phyloP scores from a whole-genome alignment of 805 yeast species.

The Teunomyces funiuensis region DNA sequence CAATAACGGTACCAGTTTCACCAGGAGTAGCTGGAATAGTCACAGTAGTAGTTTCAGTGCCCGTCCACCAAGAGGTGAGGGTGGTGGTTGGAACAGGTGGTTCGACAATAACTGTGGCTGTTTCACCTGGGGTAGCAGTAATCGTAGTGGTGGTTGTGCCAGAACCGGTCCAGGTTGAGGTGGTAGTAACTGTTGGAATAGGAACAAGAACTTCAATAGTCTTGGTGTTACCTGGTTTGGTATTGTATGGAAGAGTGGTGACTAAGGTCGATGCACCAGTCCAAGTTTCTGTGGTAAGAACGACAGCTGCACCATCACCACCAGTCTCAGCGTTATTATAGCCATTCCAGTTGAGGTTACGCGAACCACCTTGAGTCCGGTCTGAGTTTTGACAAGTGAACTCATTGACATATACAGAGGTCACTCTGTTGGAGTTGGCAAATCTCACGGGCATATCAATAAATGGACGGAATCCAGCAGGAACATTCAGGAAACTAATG shows the following conservation, averaged over 20 bases:
- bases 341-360: constrained; percentile 7
- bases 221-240: constrained; percentile 10
- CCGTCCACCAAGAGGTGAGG: constrained; percentile 9
- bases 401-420: constrained; percentile 10
- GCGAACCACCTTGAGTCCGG: background rate
- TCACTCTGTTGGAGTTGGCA: background rate
- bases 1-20: constrained; percentile 12
- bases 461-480: constrained; percentile 29
- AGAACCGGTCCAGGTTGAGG: constrained; percentile 17
- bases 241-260: constrained; percentile 15
- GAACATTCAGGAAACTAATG: constrained; percentile 18
- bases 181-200: constrained; percentile 15
- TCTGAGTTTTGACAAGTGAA: constrained; percentile 12
- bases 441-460: background rate
- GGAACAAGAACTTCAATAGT: constrained; percentile 18
- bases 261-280: constrained; percentile 18
- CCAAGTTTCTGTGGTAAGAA: constrained; percentile 14
- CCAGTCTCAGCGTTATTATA: constrained; percentile 7
- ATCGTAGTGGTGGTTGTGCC: constrained; percentile 9
- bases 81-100: constrained; percentile 11
- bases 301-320: constrained; percentile 10
- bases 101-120: constrained; percentile 12
- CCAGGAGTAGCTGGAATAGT: constrained; percentile 2
- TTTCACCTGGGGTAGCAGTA: constrained; percentile 10
- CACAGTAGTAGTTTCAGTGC: constrained; percentile 11